Conservation (phyloP, 1,284 basidiomycete species). For the Volvariella volvacea region DNA sequence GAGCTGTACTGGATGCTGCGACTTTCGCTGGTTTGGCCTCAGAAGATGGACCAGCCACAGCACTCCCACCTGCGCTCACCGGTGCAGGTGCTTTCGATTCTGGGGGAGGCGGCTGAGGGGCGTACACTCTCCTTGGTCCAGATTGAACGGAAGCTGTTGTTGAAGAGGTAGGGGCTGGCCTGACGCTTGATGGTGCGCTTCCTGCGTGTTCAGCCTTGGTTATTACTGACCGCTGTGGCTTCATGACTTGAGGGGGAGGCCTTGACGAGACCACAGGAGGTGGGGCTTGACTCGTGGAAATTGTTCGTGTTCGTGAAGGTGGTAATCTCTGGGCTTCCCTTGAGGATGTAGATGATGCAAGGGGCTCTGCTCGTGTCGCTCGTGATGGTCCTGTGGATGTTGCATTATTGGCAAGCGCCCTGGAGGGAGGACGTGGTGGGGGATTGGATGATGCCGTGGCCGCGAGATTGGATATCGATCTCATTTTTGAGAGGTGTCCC, state of each 20-base stretch:
- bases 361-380: neutral
- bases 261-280: neutral
- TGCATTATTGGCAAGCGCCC: neutral
- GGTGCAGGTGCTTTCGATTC: neutral
- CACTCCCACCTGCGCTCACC: too few species aligned
- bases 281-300: too few species aligned
- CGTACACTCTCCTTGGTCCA: slow-evolving; percentile 1
- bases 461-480: neutral
- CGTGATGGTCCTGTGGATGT: slow-evolving; percentile 4
- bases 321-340: neutral
- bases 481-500: neutral
- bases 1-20: slow-evolving; percentile 1
- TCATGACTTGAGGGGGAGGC: neutral
- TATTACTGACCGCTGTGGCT: neutral
- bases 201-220: neutral
- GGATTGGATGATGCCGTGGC: neutral
- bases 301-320: neutral
- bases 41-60: slow-evolving; percentile 24
- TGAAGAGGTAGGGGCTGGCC: neutral
- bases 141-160: neutral
- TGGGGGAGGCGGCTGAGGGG: neutral
- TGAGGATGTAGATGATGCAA: neutral
- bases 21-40: slow-evolving; percentile 10
- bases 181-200: neutral
- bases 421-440: neutral